Evolutionary conservation across 306 rosid genomes (phyloP), one percentile per base, ranked within the genome.

Genomic region (Carpinus fangiana): DNA sequence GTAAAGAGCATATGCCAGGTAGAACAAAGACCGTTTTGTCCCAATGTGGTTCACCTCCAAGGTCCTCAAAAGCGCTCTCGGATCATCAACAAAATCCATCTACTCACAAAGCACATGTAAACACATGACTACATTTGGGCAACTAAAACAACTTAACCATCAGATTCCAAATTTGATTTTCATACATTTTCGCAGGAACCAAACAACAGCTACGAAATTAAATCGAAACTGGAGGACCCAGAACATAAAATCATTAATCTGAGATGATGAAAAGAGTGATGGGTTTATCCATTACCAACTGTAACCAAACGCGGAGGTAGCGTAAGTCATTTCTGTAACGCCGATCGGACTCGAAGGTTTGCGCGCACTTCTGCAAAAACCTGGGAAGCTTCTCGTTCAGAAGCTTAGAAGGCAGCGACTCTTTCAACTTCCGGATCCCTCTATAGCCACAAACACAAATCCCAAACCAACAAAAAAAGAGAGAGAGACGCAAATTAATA

Each of bases 81-180:
- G 93, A 60, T 93, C 91, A 64, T 90, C 90, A 71, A 90, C 92
- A 75, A 79, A 93, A 84, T 95, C 98, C 98, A 95, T 95, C 98
- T 95, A 78, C 34, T 62, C 83, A 80, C 80, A 80, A 8, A 74
- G 8, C 4, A 48, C 45, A 41, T 50, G 8, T 72, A 70, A 55
- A 77, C 26, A 14, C 73, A 51, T 13, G 62, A 70, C 55, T 59
- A 77, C 47, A 38, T 18, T 3, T 41, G 47, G 50, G 31, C 0
- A 9, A 41, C 72, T 66, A 18, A 66, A 41, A 66, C 23, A 66
- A 16, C 43, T 9, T 17, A 36, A 79, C 59, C 69, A 48, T 13
- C 38, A 13, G n/a, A 61, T 57, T 64, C 28, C 72, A 66, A 38
- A 38, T 34, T 18, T 66, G 0, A 16, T 18, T 36, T 41, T 36